Evolutionary conservation across 2,329 filamentous ascomycete species (phyloP).

Genomic region (Rutstroemia sp.): DNA sequence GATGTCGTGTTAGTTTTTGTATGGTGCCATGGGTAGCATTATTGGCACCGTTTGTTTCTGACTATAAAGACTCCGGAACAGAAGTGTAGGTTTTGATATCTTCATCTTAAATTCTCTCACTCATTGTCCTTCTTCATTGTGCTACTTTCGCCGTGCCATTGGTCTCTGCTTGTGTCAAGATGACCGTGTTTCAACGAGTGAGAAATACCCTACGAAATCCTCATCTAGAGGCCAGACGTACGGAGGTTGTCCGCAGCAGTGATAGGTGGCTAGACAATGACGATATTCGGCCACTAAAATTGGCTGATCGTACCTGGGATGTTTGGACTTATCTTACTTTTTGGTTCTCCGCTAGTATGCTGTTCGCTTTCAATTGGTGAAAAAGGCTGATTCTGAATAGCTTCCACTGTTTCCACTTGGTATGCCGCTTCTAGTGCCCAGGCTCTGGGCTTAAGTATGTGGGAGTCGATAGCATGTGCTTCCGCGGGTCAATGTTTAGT

Average conservation of each 20-base stretch:
- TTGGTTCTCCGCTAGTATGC: slow-evolving; percentile 9
- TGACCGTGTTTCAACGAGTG: background rate
- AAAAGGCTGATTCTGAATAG: slow-evolving; percentile 7
- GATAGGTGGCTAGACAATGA: slow-evolving; percentile 34
- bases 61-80: background rate
- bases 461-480: slow-evolving; percentile 38
- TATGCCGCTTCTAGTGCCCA: slow-evolving; percentile 35
- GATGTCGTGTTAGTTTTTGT: background rate
- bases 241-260: slow-evolving; percentile 23
- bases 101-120: background rate
- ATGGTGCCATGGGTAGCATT: background rate
- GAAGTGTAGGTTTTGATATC: background rate
- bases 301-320: slow-evolving; percentile 36
- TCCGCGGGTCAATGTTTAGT: slow-evolving; percentile 36
- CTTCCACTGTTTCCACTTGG: slow-evolving; percentile 33
- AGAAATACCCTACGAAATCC: slow-evolving; percentile 10
- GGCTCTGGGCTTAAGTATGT: slow-evolving; percentile 40
- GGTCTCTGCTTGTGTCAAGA: background rate
- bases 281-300: slow-evolving; percentile 34
- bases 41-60: background rate
- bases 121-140: background rate
- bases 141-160: background rate
- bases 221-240: slow-evolving; percentile 13
- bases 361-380: no score
- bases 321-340: slow-evolving; percentile 31